phyloP scores from a whole-genome alignment of 176 grass and related monocot species.

The Puya raimondii region DNA sequence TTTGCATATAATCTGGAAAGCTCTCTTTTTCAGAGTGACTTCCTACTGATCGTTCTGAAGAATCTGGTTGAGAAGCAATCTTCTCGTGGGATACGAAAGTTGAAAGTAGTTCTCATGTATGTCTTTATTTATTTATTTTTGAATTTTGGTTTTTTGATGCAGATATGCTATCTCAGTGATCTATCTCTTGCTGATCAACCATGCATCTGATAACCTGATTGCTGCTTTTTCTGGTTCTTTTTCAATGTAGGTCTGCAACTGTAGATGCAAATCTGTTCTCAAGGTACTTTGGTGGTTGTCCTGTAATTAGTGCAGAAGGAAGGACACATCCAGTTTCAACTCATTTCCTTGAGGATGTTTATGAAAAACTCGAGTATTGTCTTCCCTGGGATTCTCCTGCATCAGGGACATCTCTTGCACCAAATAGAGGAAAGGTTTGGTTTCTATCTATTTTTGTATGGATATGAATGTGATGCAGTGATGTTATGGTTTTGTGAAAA shows the following conservation, averaged over 20 bases:
- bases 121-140: background rate
- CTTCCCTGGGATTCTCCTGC: slow-evolving; percentile 82
- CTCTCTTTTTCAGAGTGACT: slow-evolving; percentile 54
- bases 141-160: background rate
- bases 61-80: slow-evolving; percentile 69
- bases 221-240: slow-evolving; percentile 1
- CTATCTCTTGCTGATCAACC: background rate
- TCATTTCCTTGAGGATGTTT: slow-evolving; percentile 89
- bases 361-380: slow-evolving; percentile 76
- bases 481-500: too few relatives aligned
- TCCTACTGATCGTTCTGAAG: slow-evolving; percentile 85
- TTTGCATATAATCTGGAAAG: background rate
- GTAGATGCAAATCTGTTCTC: slow-evolving; percentile 87
- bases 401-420: slow-evolving; percentile 53
- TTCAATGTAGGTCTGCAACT: slow-evolving; percentile 79
- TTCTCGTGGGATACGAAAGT: slow-evolving; percentile 36
- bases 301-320: slow-evolving; percentile 93
- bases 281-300: slow-evolving; percentile 77
- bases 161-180: slow-evolving; percentile 18
- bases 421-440: slow-evolving; percentile 52
- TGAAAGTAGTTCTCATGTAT: slow-evolving; percentile 98
- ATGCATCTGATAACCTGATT: background rate
- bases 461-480: background rate
- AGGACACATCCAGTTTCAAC: slow-evolving; percentile 90
- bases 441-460: background rate